Percentiles rank a stretch among this genome's conserved stretches.
Conservation (phyloP, 495 filamentous ascomycete genomes). For the Hyaloscypha hepaticicola region DNA sequence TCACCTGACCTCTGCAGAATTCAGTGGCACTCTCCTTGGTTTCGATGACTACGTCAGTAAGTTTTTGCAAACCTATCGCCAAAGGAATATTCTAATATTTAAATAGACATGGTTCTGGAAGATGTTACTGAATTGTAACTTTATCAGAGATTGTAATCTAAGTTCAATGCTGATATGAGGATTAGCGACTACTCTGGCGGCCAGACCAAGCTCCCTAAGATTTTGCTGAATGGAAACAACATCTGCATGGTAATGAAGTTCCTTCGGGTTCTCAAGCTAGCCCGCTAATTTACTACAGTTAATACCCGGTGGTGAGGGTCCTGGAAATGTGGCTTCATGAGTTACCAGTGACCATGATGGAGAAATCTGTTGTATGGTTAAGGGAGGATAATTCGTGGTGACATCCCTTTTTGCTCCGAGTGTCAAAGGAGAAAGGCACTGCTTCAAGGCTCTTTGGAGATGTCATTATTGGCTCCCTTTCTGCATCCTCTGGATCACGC, state of each 20-base stretch:
- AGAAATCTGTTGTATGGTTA: background rate
- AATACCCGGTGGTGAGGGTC: slow-evolving; percentile 85
- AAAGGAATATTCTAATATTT: slow-evolving; percentile 8
- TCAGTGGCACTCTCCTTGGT: slow-evolving; percentile 86
- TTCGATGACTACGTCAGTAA: slow-evolving; percentile 99
- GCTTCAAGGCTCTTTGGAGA: too few species aligned
- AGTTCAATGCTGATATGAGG: background rate
- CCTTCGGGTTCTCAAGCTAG: background rate
- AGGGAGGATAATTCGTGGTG: too few species aligned
- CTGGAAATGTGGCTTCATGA: slow-evolving; percentile 35
- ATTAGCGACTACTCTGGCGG: slow-evolving; percentile 85
- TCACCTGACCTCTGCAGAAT: slow-evolving; percentile 59
- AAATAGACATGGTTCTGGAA: slow-evolving; percentile 91
- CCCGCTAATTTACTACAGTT: slow-evolving; percentile 49
- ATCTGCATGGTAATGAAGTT: slow-evolving; percentile 88
- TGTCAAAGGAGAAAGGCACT: too few species aligned
- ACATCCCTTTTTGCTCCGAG: too few species aligned
- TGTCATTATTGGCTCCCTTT: too few species aligned
- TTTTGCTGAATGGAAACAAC: slow-evolving; percentile 97
- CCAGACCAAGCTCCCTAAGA: slow-evolving; percentile 85
- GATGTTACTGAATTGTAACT: slow-evolving; percentile 96
- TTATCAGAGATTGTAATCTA: background rate
- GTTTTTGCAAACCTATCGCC: slow-evolving; percentile 41
- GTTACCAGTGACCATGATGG: background rate
- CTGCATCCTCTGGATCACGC: too few species aligned